phyloP scores from a whole-genome alignment of 495 filamentous ascomycete genomes.

The Talaromyces proteolyticus region DNA sequence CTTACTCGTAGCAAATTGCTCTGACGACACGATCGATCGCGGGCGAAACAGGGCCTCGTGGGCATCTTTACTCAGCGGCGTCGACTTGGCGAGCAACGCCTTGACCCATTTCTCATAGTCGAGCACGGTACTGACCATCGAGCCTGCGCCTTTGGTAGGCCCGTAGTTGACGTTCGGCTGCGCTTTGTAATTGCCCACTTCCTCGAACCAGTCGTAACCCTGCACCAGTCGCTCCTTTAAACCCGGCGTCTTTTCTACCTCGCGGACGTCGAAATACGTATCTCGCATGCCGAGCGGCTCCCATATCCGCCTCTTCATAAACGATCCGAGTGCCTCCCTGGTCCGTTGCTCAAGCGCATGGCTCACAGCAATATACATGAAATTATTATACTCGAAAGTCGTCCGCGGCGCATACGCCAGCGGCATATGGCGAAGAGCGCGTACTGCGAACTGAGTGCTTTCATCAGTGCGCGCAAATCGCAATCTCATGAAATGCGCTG shows the following conservation, averaged over 20 bases:
- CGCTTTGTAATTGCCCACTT: conserved; percentile 7
- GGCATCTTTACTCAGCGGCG: conserved; percentile 20
- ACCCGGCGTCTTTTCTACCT: conserved; percentile 9
- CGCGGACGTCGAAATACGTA: conserved; percentile 22
- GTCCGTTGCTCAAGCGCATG: conserved; percentile 38
- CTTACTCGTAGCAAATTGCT: not conserved
- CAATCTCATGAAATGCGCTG: conserved; percentile 22
- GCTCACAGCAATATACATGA: conserved; percentile 38
- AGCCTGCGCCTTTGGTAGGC: conserved; percentile 41
- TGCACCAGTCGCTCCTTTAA: conserved; percentile 5
- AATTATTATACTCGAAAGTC: conserved; percentile 43
- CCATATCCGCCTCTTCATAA: conserved; percentile 40
- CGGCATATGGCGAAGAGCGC: conserved; percentile 31
- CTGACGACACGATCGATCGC: conserved; percentile 17
- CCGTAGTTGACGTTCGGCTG: conserved; percentile 19
- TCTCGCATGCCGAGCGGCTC: conserved; percentile 40
- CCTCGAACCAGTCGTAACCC: conserved; percentile 14
- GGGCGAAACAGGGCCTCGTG: conserved; percentile 31
- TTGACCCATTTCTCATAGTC: conserved; percentile 49
- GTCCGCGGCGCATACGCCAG: conserved; percentile 26
- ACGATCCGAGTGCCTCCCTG: conserved; percentile 26
- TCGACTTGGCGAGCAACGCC: conserved; percentile 22
- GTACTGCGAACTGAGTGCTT: conserved; percentile 14
- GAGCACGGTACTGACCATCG: conserved; percentile 41
- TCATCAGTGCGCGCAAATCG: not conserved